These are phyloP conservation scores for Carpinus viminea DNA, from an alignment of 306 rosid genomes.

Conservation along the genomic window DNA sequence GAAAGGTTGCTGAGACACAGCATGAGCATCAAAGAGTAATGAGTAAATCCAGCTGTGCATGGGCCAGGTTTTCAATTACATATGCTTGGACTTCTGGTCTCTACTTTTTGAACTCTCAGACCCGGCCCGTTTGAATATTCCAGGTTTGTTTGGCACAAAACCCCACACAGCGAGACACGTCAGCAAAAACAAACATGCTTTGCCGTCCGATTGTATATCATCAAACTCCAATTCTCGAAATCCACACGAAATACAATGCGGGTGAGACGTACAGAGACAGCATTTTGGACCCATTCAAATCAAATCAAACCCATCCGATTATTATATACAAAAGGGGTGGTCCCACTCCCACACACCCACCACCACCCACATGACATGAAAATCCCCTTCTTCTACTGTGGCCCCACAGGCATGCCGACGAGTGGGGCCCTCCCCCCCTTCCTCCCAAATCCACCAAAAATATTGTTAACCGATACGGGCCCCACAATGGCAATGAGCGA, in stretches of 20 bases:
- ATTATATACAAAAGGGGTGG: slow-evolving; percentile 37
- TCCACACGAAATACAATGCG: slow-evolving; percentile 27
- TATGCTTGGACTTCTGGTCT: slow-evolving; percentile 18
- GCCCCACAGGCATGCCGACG: slow-evolving; percentile 58
- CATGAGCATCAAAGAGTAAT: not conserved
- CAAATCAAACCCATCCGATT: slow-evolving; percentile 48
- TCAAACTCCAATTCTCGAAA: not conserved
- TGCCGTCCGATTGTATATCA: slow-evolving; percentile 30
- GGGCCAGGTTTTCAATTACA: slow-evolving; percentile 34
- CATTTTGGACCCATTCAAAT: slow-evolving; percentile 39
- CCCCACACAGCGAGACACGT: not conserved
- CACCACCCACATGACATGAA: slow-evolving; percentile 32
- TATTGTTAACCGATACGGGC: slow-evolving; percentile 28
- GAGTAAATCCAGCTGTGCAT: slow-evolving; percentile 38
- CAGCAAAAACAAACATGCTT: slow-evolving; percentile 16
- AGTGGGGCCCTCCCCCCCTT: slow-evolving; percentile 41
- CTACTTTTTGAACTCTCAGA: not conserved
- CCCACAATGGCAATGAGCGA: slow-evolving; percentile 39
- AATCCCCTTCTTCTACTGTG: slow-evolving; percentile 39
- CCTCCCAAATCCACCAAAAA: slow-evolving; percentile 10
- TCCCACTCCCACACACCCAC: slow-evolving; percentile 59
- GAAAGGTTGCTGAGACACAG: too few species aligned
- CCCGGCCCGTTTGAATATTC: slow-evolving; percentile 18
- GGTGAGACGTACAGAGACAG: slow-evolving; percentile 34
- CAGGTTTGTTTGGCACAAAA: slow-evolving; percentile 3